phyloP scores from a whole-genome alignment of 2,329 filamentous ascomycete species.

The Penicillium sp. region DNA sequence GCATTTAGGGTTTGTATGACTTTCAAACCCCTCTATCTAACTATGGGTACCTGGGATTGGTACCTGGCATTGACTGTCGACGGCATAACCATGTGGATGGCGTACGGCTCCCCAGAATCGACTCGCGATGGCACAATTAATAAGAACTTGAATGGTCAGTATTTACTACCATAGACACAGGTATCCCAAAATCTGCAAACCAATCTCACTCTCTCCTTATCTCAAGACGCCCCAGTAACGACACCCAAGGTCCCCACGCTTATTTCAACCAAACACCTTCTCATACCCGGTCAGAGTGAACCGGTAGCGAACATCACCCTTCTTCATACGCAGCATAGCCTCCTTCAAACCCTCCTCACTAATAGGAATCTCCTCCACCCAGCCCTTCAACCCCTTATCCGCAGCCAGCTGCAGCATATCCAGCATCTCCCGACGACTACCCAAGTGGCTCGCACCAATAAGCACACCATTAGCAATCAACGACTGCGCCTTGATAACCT shows the following conservation, averaged over 20 bases:
- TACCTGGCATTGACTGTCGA: no score
- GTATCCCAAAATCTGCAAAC: not conserved
- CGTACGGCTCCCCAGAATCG: no score
- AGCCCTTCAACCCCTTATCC: constrained; percentile 68
- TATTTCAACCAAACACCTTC: constrained; percentile 34
- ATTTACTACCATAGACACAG: not conserved
- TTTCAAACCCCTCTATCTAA: no score
- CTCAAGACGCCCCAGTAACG: not conserved
- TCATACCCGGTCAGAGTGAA: constrained; percentile 63
- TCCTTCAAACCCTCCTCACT: constrained; percentile 69
- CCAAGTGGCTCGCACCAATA: constrained; percentile 71
- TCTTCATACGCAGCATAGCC: constrained; percentile 68
- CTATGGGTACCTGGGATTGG: no score
- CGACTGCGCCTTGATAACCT: constrained; percentile 70
- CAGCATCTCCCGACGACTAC: constrained; percentile 69
- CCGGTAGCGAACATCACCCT: constrained; percentile 71
- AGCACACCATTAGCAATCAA: constrained; percentile 73
- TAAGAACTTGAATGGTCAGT: not conserved
- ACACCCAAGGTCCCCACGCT: not conserved
- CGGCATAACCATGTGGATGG: no score
- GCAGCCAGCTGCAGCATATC: constrained; percentile 72
- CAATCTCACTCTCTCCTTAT: not conserved
- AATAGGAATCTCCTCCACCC: constrained; percentile 72
- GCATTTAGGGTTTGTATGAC: no score
- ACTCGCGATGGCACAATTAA: no score